Evolutionary conservation across 148 eudicot species (phyloP).

Genomic region (Euryodendron excelsum): DNA sequence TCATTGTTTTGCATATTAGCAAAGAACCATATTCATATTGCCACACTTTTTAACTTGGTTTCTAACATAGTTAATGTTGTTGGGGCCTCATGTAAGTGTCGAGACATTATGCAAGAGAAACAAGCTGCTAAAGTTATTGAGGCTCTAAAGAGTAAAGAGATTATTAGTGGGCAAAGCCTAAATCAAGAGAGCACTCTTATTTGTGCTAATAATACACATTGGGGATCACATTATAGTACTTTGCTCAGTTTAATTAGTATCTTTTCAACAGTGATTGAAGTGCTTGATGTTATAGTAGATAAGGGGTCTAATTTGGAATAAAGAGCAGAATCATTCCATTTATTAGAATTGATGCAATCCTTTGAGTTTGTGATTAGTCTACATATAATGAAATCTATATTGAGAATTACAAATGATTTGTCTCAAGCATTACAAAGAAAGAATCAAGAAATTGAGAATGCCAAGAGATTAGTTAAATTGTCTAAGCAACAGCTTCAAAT

Average conservation of each 20-base stretch:
- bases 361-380: not conserved
- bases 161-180: slow-evolving; percentile 14
- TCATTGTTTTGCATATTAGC: too few relatives aligned
- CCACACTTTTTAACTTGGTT: too few relatives aligned
- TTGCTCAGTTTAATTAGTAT: slow-evolving; percentile 14
- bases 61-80: not conserved
- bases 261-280: slow-evolving; percentile 15
- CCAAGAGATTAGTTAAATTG: not conserved
- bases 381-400: not conserved
- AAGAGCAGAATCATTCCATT: not conserved
- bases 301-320: not conserved
- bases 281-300: slow-evolving; percentile 18
- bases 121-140: not conserved
- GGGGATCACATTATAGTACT: slow-evolving; percentile 30
- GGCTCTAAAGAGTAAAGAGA: slow-evolving; percentile 1
- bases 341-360: not conserved
- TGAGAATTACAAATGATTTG: slow-evolving; percentile 4
- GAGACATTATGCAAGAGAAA: not conserved
- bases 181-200: slow-evolving; percentile 15
- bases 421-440: slow-evolving; percentile 1
- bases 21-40: not conserved
- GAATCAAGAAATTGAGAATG: not conserved
- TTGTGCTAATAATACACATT: slow-evolving; percentile 21
- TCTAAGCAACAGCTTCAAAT: not conserved
- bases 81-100: not conserved